Evolutionary conservation across 805 yeast genomes (phyloP), one percentile per base, ranked within the genome.

Genomic region (Spathaspora hagerdaliae): DNA sequence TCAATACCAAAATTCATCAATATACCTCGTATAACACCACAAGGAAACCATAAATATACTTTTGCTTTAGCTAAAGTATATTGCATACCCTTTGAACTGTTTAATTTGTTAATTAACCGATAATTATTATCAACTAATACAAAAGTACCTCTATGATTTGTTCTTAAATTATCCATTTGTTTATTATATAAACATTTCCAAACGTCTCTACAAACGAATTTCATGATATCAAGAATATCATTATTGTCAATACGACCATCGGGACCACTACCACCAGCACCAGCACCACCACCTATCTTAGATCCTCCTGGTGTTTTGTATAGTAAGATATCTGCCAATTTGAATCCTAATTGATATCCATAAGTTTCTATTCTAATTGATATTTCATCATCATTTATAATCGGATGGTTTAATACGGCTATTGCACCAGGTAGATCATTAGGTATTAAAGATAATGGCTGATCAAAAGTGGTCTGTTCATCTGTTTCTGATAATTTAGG

Each of bases 101-200:
- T 64, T 74, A 85, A 75, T 40, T 76, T 69, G 32, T 66, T 55
- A 36, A 87, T 75, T 42, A 78, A 70, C 44, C 74, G 74, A 67
- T 83, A 85, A 44, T 67, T 67, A 59, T 77, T 79, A 60, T 88
- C 96, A 8, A 87, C 79, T 38, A 88, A 71, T 26, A 89, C 92
- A 62, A 81, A 87, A 0, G 91, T 86, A 6, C 94, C 87, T 34
- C 95, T 69, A 61, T 94, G 97, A 60, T 94, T 94, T 1, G 99
- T 94, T 50, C 96, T 78, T 47, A 94, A 73, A 54, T 89, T 90
- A 61, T 91, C 97, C 73, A 94, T 87, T 61, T 87, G 97, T 64
- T 90, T 92, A 34, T 82, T 80, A 65, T 81, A 89, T 27, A 92
- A 60, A 43, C 77, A 67, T 54, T 79, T 82, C 98, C 98, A 94